These are phyloP conservation scores for Mycena vitilis DNA, from an alignment of 768 basidiomycete species.

Conservation along the genomic window DNA sequence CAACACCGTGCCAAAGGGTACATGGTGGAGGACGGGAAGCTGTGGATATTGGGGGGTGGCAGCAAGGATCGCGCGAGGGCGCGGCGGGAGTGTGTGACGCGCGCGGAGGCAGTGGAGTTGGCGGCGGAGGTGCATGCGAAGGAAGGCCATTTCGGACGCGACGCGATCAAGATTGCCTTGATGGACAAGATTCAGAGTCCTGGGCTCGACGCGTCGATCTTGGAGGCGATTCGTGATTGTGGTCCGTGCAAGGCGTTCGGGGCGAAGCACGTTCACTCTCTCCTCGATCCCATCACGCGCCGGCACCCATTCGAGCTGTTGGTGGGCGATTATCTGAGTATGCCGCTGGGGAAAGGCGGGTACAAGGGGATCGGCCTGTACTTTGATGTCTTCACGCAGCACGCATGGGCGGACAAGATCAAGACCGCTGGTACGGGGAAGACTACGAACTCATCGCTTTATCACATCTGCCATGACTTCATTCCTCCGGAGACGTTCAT, in stretches of 20 bases:
- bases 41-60: conserved; percentile 22
- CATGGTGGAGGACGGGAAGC: conserved; percentile 19
- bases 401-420: conserved; percentile 40
- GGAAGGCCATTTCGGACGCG: conserved; percentile 40
- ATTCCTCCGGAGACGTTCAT: no score
- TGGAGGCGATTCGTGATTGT: conserved; percentile 39
- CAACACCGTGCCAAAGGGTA: conserved; percentile 6
- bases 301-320: conserved; percentile 43
- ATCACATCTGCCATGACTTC: no score
- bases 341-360: conserved; percentile 41
- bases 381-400: conserved; percentile 31
- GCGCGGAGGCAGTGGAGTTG: conserved; percentile 19
- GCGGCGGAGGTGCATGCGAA: conserved; percentile 19
- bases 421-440: conserved; percentile 15
- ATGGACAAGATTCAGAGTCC: conserved; percentile 32
- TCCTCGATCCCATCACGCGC: conserved; percentile 43
- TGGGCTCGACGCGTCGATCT: conserved; percentile 35
- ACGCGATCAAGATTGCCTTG: conserved; percentile 26
- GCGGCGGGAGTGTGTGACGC: conserved; percentile 18
- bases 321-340: conserved; percentile 42
- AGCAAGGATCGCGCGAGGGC: neutral
- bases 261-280: conserved; percentile 35
- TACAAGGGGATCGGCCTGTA: conserved; percentile 31
- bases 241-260: conserved; percentile 43
- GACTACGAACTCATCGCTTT: conserved; percentile 18